Evolutionary conservation across 2,329 filamentous ascomycete genomes (phyloP).

Genomic region (Ophiostoma sp.): DNA sequence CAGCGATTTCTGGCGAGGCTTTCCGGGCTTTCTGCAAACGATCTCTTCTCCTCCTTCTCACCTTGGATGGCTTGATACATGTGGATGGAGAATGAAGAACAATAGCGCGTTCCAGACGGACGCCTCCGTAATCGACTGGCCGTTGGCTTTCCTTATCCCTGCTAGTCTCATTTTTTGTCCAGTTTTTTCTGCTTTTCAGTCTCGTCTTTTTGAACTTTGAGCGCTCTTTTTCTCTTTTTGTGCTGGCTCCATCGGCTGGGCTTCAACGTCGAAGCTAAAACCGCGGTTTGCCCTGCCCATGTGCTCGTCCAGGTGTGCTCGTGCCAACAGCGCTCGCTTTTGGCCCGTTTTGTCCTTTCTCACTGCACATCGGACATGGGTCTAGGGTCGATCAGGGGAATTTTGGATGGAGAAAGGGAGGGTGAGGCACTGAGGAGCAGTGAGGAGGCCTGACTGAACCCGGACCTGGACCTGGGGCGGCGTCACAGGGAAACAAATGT

Average conservation of each 20-base stretch:
- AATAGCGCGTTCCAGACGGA: conserved; percentile 10
- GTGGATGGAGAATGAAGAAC: conserved; percentile 2
- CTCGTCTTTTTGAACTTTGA: not conserved
- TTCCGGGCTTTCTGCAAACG: not conserved
- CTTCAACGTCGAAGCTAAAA: conserved; percentile 10
- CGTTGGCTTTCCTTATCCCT: conserved; percentile 3
- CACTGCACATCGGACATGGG: conserved; percentile 9
- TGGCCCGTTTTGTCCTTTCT: not conserved
- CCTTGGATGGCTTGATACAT: conserved; percentile 9
- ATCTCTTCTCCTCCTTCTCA: conserved; percentile 9
- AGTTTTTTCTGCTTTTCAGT: not conserved
- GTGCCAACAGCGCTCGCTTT: conserved; percentile 7
- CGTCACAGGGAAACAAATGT: conserved; percentile 10
- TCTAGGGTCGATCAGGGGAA: conserved; percentile 19
- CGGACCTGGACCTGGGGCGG: not conserved
- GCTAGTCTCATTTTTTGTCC: not conserved
- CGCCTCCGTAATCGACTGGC: conserved; percentile 2
- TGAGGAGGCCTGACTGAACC: not conserved
- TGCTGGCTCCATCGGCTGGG: not conserved
- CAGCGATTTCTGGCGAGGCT: conserved; percentile 3
- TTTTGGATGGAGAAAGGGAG: not conserved
- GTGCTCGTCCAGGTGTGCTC: conserved; percentile 19
- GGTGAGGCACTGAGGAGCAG: not conserved
- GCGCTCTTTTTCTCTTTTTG: not conserved
- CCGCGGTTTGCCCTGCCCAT: not conserved